Evolutionary conservation across 345 rosid species (phyloP).

Genomic region (Lenwebbia sp.): DNA sequence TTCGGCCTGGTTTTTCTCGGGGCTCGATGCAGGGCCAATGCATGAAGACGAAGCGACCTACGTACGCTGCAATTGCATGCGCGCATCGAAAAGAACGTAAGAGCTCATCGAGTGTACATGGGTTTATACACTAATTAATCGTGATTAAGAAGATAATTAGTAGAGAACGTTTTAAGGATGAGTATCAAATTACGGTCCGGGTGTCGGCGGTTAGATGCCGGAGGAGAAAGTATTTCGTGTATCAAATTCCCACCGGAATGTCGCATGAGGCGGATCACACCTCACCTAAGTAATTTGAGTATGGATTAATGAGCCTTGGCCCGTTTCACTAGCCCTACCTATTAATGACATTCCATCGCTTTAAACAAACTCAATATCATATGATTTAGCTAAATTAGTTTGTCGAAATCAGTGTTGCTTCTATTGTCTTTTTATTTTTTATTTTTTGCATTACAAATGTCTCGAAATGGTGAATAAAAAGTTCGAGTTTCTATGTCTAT

Average conservation of each 20-base stretch:
- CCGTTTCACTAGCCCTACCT: too few species aligned
- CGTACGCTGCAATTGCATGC: not conserved
- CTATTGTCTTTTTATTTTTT: too few species aligned
- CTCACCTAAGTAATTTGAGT: not conserved
- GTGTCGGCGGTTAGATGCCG: not conserved
- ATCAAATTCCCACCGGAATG: too few species aligned
- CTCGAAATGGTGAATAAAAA: too few species aligned
- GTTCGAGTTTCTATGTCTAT: too few species aligned
- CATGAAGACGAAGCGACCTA: not conserved
- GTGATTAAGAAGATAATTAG: not conserved
- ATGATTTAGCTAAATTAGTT: too few species aligned
- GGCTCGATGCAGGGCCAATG: not conserved
- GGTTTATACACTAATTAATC: not conserved
- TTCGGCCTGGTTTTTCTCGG: not conserved
- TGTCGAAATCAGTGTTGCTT: too few species aligned
- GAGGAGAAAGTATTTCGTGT: too few species aligned
- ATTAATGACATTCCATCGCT: too few species aligned
- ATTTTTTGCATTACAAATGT: too few species aligned
- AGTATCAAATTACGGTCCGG: too few species aligned
- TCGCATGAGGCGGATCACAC: too few species aligned
- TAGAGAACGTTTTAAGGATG: not conserved
- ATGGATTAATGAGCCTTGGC: not conserved
- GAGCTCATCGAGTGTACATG: not conserved
- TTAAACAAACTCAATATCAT: not conserved
- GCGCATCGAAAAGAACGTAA: not conserved